phyloP scores from a whole-genome alignment of 306 rosid genomes.

The Psophocarpus tetragonolobus region DNA sequence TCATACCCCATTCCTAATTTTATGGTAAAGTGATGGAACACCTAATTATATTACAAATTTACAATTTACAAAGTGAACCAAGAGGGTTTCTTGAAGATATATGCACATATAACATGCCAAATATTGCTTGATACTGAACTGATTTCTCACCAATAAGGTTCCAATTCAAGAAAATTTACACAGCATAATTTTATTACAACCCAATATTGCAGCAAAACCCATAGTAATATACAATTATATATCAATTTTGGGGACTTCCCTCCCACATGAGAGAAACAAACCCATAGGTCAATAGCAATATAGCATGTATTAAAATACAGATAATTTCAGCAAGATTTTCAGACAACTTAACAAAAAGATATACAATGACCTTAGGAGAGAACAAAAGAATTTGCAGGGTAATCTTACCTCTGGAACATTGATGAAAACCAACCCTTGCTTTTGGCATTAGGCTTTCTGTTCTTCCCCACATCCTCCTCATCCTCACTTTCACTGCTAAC shows the following conservation, averaged over 20 bases:
- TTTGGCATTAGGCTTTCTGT: constrained; percentile 72
- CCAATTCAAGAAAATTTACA: neutral
- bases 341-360: neutral
- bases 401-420: constrained; percentile 87
- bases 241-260: neutral
- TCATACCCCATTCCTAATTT: neutral
- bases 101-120: constrained; percentile 6
- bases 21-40: neutral
- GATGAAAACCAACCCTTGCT: constrained; percentile 98
- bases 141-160: neutral
- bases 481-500: constrained; percentile 88
- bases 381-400: neutral
- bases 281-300: neutral
- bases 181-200: neutral
- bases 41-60: neutral
- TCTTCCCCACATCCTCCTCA: constrained; percentile 74
- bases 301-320: neutral
- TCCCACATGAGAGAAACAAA: neutral
- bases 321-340: neutral
- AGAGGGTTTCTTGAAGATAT: neutral
- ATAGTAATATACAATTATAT: neutral
- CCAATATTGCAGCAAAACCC: neutral
- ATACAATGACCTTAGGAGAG: constrained; percentile 4
- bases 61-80: neutral
- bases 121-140: neutral